A percentile compares a stretch with the other conserved stretches of the same genome.
phyloP scores from a whole-genome alignment of 208 protist genomes.

The Kentomonas sorsogonicus region DNA sequence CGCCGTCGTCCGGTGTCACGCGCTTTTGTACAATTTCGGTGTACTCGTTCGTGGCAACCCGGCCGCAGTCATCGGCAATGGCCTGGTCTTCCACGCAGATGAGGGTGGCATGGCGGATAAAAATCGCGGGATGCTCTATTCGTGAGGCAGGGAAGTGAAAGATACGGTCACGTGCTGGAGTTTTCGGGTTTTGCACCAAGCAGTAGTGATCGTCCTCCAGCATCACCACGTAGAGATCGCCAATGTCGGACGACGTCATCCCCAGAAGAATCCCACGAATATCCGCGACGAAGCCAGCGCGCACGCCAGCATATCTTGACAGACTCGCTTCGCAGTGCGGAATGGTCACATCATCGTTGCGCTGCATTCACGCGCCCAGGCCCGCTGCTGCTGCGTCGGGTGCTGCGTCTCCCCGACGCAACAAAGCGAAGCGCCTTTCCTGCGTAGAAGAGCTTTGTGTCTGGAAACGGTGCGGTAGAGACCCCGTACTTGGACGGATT shows the following conservation, averaged over 20 bases:
- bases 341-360: neutral
- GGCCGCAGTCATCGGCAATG: conserved; percentile 57
- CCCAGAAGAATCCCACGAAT: conserved; percentile 53
- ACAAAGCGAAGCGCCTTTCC: conserved; percentile 44
- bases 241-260: conserved; percentile 19
- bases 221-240: conserved; percentile 32
- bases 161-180: conserved; percentile 26
- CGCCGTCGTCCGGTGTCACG: neutral
- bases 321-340: neutral
- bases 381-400: neutral
- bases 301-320: neutral
- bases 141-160: conserved; percentile 33
- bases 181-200: conserved; percentile 53
- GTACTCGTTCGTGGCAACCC: conserved; percentile 71
- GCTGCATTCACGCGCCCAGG: neutral
- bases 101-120: conserved; percentile 61
- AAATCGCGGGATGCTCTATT: conserved; percentile 19
- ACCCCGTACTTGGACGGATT: conserved; percentile 48
- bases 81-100: conserved; percentile 37
- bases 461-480: conserved; percentile 48
- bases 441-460: conserved; percentile 63
- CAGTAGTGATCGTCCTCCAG: conserved; percentile 36
- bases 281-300: conserved; percentile 37
- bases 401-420: neutral
- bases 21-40: conserved; percentile 19